phyloP scores from a whole-genome alignment of 2,329 filamentous ascomycete genomes.

The Teratosphaeria nubilosa region DNA sequence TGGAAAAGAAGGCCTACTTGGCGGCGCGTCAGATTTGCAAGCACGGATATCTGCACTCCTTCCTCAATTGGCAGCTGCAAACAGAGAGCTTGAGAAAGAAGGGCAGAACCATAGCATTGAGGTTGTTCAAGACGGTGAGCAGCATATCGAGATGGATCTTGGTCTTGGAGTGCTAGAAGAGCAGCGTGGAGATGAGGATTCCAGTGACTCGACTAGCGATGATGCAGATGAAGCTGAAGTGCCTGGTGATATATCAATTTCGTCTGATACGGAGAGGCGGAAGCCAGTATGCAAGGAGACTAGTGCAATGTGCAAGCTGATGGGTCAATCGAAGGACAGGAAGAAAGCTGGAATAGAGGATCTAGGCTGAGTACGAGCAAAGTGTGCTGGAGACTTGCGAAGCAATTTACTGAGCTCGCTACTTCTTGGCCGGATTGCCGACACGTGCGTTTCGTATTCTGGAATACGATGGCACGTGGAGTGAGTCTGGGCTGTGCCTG shows the following conservation, averaged over 20 bases:
- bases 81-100: conserved; percentile 15
- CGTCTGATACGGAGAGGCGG: neutral
- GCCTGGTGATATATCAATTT: conserved; percentile 1
- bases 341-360: conserved; percentile 4
- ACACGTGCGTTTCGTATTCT: neutral
- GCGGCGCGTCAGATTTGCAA: conserved; percentile 14
- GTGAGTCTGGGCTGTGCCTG: neutral
- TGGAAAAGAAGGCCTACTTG: conserved; percentile 4
- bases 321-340: conserved; percentile 8
- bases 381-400: neutral
- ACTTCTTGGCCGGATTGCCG: neutral
- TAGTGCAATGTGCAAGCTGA: conserved; percentile 15
- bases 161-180: conserved; percentile 27
- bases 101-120: conserved; percentile 21
- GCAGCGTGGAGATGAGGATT: conserved; percentile 5
- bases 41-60: conserved; percentile 21
- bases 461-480: neutral
- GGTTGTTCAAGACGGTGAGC: conserved; percentile 22
- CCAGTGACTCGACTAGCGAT: conserved; percentile 4
- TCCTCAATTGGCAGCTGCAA: conserved; percentile 23
- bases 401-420: neutral
- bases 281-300: conserved; percentile 6
- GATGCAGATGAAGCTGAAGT: conserved; percentile 6
- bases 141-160: conserved; percentile 28
- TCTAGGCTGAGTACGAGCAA: neutral